phyloP scores from a whole-genome alignment of 2,329 filamentous ascomycete species.

The Claviceps arundinis region DNA sequence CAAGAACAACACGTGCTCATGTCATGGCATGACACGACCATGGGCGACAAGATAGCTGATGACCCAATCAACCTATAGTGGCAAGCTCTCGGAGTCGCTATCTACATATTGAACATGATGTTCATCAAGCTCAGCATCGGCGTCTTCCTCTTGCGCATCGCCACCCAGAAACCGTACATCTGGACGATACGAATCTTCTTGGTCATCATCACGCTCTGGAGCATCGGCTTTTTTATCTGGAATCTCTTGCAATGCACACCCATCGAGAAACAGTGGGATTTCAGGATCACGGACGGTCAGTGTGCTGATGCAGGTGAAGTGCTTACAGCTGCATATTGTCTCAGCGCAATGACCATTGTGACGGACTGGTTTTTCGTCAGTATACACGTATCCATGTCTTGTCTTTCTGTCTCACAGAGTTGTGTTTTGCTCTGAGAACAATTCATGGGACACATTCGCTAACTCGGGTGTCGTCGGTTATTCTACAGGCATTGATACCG shows the following conservation, averaged over 20 bases:
- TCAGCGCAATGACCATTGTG: conserved; percentile 38
- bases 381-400: neutral
- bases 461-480: neutral
- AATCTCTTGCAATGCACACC: conserved; percentile 38
- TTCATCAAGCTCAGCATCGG: conserved; percentile 44
- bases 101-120: conserved; percentile 40
- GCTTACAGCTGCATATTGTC: conserved; percentile 34
- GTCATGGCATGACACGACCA: neutral
- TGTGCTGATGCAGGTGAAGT: conserved; percentile 32
- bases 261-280: conserved; percentile 39
- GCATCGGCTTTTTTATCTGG: conserved; percentile 36
- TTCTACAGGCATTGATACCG: conserved; percentile 30
- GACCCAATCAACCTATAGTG: conserved; percentile 19
- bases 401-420: neutral
- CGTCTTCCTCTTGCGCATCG: conserved; percentile 36
- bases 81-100: conserved; percentile 37
- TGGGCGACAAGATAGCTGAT: neutral
- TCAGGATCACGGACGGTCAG: conserved; percentile 26
- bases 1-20: too few species aligned
- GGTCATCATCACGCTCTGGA: conserved; percentile 32
- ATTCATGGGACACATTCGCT: neutral
- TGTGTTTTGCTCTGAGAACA: neutral
- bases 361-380: conserved; percentile 41
- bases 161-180: conserved; percentile 31
- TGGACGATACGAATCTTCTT: conserved; percentile 34